Conservation (phyloP, 2,329 filamentous ascomycete genomes). For the Fusarium agapanthi region DNA sequence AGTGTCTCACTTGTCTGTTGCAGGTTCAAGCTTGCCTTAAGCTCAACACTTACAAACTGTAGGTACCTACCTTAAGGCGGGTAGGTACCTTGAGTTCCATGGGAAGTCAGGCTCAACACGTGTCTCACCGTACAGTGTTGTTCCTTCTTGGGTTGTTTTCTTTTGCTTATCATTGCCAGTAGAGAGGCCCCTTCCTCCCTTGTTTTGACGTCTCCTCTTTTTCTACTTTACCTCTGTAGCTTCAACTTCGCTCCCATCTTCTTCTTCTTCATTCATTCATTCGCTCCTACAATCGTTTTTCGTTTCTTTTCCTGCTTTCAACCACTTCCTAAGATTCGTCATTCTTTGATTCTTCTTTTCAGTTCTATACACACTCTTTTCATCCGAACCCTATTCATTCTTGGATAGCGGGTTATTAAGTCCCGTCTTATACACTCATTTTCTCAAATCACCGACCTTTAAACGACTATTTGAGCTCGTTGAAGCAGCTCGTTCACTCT, state of each 20-base stretch:
- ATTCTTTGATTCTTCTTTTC: conserved; percentile 15
- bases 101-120: neutral
- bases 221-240: neutral
- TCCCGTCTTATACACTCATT: conserved; percentile 10
- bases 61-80: neutral
- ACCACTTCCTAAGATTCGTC: conserved; percentile 21
- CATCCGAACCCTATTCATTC: conserved; percentile 14
- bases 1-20: conserved; percentile 2
- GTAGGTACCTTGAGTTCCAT: neutral
- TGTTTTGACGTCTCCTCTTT: neutral
- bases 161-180: neutral
- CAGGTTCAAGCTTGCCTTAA: neutral
- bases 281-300: conserved; percentile 11
- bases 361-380: conserved; percentile 26
- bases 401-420: conserved; percentile 15
- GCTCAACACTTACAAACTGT: neutral
- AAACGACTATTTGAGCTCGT: conserved; percentile 16
- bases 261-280: neutral
- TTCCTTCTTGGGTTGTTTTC: neutral
- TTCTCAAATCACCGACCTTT: conserved; percentile 12
- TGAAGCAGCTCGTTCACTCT: conserved; percentile 22
- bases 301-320: neutral
- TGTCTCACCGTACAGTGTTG: neutral
- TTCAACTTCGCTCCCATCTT: neutral
- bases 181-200: neutral